Evolutionary conservation across 2,329 filamentous ascomycete genomes (phyloP), one percentile per base, ranked within the genome.

Genomic region (Microdochium nivale): DNA sequence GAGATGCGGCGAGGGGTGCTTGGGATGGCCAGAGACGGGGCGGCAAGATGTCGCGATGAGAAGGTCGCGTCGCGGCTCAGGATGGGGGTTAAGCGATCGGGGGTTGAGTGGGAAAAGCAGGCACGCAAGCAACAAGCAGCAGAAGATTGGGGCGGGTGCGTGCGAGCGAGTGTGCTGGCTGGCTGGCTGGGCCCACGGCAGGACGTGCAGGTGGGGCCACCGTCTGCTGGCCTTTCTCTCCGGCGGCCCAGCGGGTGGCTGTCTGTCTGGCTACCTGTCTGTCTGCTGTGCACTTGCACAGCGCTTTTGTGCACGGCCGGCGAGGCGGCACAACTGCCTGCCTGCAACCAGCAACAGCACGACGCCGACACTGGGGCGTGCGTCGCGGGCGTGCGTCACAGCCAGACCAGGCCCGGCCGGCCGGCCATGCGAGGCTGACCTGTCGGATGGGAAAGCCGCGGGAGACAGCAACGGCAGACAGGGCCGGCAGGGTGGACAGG

Each of bases 1-100:
- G 63, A 74, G 65, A 71, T 71, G 65, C 58, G 57, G 62, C 60
- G 57, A 52, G 53, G 61, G 65, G 51, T 53, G 62, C 64, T 57
- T 53, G 58, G 53, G 65, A 68, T 66, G 61, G 69, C 67, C 63
- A 76, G 72, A 72, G 65, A 70, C 71, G 76, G 71, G 72, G 71
- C 66, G 64, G 61, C 62, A 61, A 62, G 65, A 61, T 65, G 67
- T 70, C 68, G 69, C 69, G 70, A 73, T 71, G 66, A 67, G 69
- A 67, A 65, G 68, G 70, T 72, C 71, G 69, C 70, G 70, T 72
- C 64, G 63, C 60, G 62, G 59, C 65, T 65, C 62, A 67, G 62
- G 61, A 65, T 61, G 62, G 57, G 64, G 65, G 60, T 65, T 63
- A 57, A 58, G 55, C 56, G 59, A 56, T 58, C 60, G 51, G 27